phyloP scores from a whole-genome alignment of 257 asterid genomes.

The Solanum peruvianum region DNA sequence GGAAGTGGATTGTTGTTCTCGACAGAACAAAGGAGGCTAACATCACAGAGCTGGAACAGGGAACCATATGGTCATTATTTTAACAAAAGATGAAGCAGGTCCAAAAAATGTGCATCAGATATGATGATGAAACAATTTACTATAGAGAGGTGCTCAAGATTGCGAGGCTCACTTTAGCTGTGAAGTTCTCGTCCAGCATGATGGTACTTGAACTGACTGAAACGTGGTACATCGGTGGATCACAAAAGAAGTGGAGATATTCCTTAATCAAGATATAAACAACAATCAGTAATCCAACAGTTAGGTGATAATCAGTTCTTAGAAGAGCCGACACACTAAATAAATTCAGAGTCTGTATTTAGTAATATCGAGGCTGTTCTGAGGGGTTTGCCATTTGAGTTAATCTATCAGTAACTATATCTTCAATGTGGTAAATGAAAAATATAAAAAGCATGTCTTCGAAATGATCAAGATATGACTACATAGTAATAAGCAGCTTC shows the following conservation, averaged over 20 bases:
- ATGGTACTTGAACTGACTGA: slow-evolving; percentile 74
- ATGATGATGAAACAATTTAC: background rate
- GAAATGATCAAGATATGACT: background rate
- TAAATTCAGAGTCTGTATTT: background rate
- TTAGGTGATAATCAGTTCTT: background rate
- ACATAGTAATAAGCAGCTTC: background rate
- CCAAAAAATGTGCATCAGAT: background rate
- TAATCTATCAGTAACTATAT: background rate
- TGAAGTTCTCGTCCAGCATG: slow-evolving; percentile 74
- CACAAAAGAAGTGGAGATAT: slow-evolving; percentile 84
- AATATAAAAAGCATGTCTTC: background rate
- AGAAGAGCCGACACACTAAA: background rate
- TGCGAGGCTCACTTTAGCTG: slow-evolving; percentile 43
- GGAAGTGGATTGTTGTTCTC: slow-evolving; percentile 9
- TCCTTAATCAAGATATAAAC: slow-evolving; percentile 38
- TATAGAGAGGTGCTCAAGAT: background rate
- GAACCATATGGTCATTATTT: background rate
- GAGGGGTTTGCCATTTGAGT: background rate
- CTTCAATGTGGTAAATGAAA: background rate
- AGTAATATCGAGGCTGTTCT: background rate
- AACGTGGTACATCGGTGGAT: slow-evolving; percentile 60
- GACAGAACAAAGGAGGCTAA: slow-evolving; percentile 34
- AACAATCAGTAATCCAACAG: background rate
- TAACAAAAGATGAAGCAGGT: background rate
- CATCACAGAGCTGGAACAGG: slow-evolving; percentile 52